These are phyloP conservation scores for Mortierella alpina DNA, from an alignment of 192 early-diverging fungal species.

Conservation along the genomic window DNA sequence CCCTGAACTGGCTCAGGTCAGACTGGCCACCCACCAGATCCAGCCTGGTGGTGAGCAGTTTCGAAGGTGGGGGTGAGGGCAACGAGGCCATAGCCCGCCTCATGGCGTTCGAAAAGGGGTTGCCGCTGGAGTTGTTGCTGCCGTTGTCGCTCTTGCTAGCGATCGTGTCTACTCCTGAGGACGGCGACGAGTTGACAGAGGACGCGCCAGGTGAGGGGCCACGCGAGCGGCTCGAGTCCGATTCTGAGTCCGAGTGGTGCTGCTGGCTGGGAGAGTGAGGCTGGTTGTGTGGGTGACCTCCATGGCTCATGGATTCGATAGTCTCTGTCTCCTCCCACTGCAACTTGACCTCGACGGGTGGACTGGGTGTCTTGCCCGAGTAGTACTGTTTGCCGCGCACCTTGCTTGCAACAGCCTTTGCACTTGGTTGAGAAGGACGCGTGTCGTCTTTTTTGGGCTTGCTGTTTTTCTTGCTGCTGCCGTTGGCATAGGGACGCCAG, in stretches of 20 bases:
- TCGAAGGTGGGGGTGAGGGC: constrained; percentile 26
- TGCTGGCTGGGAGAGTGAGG: constrained; percentile 6
- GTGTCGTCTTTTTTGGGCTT: constrained; percentile 29
- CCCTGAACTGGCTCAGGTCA: constrained; percentile 26
- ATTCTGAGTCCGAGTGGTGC: background rate
- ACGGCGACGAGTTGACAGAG: constrained; percentile 25
- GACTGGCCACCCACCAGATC: constrained; percentile 42
- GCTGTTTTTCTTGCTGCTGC: constrained; percentile 36
- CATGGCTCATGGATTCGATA: constrained; percentile 46
- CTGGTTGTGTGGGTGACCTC: constrained; percentile 36
- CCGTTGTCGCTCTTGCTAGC: background rate
- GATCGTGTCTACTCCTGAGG: background rate
- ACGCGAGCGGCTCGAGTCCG: constrained; percentile 11
- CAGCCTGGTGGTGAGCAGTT: constrained; percentile 16
- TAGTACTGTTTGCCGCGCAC: constrained; percentile 28
- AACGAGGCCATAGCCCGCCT: constrained; percentile 26
- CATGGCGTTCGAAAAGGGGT: constrained; percentile 1
- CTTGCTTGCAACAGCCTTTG: constrained; percentile 37
- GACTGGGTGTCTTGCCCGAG: constrained; percentile 3
- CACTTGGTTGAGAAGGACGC: background rate
- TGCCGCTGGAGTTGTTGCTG: background rate
- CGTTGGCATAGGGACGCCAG: constrained; percentile 50
- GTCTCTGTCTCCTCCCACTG: constrained; percentile 53
- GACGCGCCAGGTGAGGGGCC: constrained; percentile 21
- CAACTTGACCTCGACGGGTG: constrained; percentile 16